Base-by-base conservation (phyloP, 2,329 filamentous ascomycete genomes). In the Penicillium sp. region DNA sequence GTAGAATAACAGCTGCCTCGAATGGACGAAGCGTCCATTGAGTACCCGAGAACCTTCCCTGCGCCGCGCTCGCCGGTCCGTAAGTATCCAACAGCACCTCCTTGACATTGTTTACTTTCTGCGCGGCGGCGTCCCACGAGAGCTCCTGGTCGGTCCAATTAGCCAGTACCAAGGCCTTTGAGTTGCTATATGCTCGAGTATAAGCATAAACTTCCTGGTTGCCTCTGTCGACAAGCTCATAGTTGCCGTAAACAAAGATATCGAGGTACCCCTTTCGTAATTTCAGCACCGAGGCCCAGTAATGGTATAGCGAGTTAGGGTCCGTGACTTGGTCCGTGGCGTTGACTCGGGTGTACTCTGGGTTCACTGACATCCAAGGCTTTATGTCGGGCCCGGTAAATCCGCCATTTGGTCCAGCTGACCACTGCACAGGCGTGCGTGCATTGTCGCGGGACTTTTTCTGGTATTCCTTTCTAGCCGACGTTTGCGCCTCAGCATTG, bases 391-490 rank as follows among this genome's bases (percentile, higher is more conserved):
- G 76, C 1, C 78, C 78, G 0, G 88, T 88, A 77, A 92, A 93
- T 11, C 90, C 90, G 0, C 81, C 89, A 63, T 91, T 84, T 0
- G 77, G 70, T 1, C 76, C 79, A n/a, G 75, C 70, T 64, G 87
- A 82, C 90, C 90, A 93, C 71, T 91, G 89, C 75, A 93, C 88
- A 0, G 90, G 90, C 0, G 88, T 87, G 50, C 90, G 83, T 7
- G 86, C 87, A 73, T 93, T 90, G 74, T 93, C 90, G 23, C 90
- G 74, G 0, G 76, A 77, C 54, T 78, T 78, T 57, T 76, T 77
- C 58, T 76, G 76, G 57, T 78, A 77, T 60, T 78, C 74, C 35
- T 68, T 63, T 3, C 70, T 69, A 38, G 74, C 73, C 44, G 67
- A 70, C 17, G 67, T 59, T 30, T 76, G 74, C 2, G 71, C 67